phyloP scores from a whole-genome alignment of 2,329 filamentous ascomycete species.

The Xylaria sp. region DNA sequence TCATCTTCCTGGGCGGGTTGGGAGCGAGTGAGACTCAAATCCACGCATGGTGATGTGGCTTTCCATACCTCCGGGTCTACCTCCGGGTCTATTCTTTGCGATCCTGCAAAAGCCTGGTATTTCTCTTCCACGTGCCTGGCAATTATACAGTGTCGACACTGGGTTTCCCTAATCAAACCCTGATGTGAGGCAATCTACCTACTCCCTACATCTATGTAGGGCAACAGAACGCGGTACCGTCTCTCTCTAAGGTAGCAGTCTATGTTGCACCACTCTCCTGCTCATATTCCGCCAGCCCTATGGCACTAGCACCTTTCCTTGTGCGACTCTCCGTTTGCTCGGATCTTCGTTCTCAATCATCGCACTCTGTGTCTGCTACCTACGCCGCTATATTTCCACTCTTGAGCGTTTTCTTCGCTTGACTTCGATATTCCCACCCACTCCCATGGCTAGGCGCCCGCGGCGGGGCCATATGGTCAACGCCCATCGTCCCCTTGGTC shows the following conservation, averaged over 20 bases:
- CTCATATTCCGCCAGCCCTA: neutral
- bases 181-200: conserved; percentile 8
- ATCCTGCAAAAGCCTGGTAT: conserved; percentile 13
- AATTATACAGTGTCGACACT: conserved; percentile 21
- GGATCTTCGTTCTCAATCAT: neutral
- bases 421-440: conserved; percentile 17
- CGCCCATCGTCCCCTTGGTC: conserved; percentile 29
- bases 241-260: neutral
- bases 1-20: neutral
- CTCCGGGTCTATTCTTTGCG: conserved; percentile 18
- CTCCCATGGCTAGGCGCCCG: conserved; percentile 28
- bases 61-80: conserved; percentile 28
- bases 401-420: neutral
- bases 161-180: neutral
- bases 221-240: neutral
- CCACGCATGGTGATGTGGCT: conserved; percentile 15
- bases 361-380: neutral
- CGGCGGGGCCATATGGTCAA: conserved; percentile 26
- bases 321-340: neutral
- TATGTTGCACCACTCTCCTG: conserved; percentile 2
- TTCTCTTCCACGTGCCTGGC: conserved; percentile 21
- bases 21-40: conserved; percentile 10
- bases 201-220: conserved; percentile 6
- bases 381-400: neutral
- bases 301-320: neutral